Evolutionary conservation across 352 stramenopile genomes (phyloP).

Genomic region (Blastocystis sp.): DNA sequence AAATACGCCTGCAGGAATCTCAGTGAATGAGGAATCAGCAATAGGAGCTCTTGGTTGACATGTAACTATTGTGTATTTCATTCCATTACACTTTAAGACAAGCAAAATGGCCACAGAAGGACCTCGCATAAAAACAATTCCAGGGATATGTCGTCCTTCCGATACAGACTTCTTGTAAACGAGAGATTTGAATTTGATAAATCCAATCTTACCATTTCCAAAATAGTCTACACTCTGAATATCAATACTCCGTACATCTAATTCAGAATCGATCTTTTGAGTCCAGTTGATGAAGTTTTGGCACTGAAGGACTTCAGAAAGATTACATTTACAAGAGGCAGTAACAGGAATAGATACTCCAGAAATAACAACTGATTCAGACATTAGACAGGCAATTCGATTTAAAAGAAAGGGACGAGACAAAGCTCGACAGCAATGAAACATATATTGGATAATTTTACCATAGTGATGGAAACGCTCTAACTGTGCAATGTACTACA

Average conservation of each 20-base stretch:
- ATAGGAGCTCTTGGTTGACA: slow-evolving; percentile 46
- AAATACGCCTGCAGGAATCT: slow-evolving; percentile 66
- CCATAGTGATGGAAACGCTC: neutral
- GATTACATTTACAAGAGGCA: neutral
- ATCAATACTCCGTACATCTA: slow-evolving; percentile 42
- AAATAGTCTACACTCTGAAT: slow-evolving; percentile 62
- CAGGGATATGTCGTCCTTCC: slow-evolving; percentile 45
- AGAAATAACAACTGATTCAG: slow-evolving; percentile 40
- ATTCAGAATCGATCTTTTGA: slow-evolving; percentile 30
- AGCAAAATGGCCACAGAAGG: slow-evolving; percentile 65
- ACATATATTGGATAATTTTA: neutral
- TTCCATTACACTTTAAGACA: slow-evolving; percentile 49
- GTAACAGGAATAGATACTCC: slow-evolving; percentile 38
- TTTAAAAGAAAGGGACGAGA: neutral
- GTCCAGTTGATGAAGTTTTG: slow-evolving; percentile 63
- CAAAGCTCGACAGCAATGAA: neutral
- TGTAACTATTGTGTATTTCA: slow-evolving; percentile 65
- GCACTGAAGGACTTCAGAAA: neutral
- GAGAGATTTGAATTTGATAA: slow-evolving; percentile 65
- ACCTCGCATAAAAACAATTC: slow-evolving; percentile 68
- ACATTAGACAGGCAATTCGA: neutral
- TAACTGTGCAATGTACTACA: neutral
- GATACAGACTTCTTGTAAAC: slow-evolving; percentile 41
- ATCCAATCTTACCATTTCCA: slow-evolving; percentile 58
- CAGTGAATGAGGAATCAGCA: slow-evolving; percentile 38